phyloP scores from a whole-genome alignment of 352 stramenopile genomes.

The Phytophthora uliginosa region DNA sequence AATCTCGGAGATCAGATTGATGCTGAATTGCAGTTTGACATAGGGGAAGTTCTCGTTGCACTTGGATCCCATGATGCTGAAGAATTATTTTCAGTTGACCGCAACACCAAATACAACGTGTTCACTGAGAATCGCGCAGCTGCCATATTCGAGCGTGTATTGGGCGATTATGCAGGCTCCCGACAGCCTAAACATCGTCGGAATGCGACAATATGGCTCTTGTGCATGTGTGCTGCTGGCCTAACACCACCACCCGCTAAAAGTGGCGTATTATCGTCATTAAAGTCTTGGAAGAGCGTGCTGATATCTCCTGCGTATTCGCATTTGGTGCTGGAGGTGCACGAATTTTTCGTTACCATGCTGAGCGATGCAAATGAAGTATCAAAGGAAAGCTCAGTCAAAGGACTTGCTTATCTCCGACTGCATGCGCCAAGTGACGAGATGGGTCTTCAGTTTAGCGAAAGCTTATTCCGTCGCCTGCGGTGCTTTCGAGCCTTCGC shows the following conservation, averaged over 20 bases:
- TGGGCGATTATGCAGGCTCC: slow-evolving; percentile 49
- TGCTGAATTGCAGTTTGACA: slow-evolving; percentile 60
- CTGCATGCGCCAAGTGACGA: slow-evolving; percentile 62
- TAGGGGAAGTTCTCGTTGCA: slow-evolving; percentile 65
- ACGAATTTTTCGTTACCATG: slow-evolving; percentile 88
- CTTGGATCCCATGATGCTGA: slow-evolving; percentile 48
- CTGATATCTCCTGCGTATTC: slow-evolving; percentile 39
- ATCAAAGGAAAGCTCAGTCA: slow-evolving; percentile 81
- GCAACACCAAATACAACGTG: slow-evolving; percentile 19
- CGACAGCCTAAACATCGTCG: slow-evolving; percentile 56
- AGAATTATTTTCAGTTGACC: slow-evolving; percentile 30
- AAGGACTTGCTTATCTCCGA: slow-evolving; percentile 80
- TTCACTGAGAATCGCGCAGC: slow-evolving; percentile 47
- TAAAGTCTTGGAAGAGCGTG: slow-evolving; percentile 48
- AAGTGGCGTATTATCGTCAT: slow-evolving; percentile 1
- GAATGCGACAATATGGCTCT: slow-evolving; percentile 70
- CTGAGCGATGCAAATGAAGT: slow-evolving; percentile 77
- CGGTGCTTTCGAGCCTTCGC: slow-evolving; percentile 83
- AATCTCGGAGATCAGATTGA: slow-evolving; percentile 33
- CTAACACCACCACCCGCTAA: slow-evolving; percentile 21
- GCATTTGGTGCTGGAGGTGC: slow-evolving; percentile 47
- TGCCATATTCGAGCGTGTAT: slow-evolving; percentile 50
- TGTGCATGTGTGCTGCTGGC: slow-evolving; percentile 74
- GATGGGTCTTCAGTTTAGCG: slow-evolving; percentile 72
- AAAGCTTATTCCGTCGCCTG: slow-evolving; percentile 81